phyloP scores from a whole-genome alignment of 164 flowering plant species.

The Annona squamosa region DNA sequence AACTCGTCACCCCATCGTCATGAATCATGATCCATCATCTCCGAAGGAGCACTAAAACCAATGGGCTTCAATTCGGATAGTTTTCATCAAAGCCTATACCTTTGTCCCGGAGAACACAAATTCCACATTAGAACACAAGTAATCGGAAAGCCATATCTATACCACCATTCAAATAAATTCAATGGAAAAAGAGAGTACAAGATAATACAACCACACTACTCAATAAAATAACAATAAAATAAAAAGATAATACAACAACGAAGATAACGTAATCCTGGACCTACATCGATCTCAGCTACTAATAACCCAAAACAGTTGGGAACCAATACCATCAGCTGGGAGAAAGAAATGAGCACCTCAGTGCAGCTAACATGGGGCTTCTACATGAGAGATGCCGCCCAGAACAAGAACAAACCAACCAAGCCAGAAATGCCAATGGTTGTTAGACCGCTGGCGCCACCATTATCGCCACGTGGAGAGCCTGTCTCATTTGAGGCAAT shows the following conservation, averaged over 20 bases:
- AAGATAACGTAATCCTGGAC: not conserved
- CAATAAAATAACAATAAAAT: no score
- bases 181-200: not conserved
- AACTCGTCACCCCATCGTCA: no score
- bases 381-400: constrained; percentile 13
- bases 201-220: no score
- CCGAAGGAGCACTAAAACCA: no score
- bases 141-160: no score
- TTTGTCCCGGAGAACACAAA: no score
- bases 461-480: constrained; percentile 5
- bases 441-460: constrained; percentile 16
- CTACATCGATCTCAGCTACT: not conserved
- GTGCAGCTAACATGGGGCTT: not conserved
- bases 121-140: not conserved
- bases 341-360: no score
- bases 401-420: constrained; percentile 21
- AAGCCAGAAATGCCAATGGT: constrained; percentile 19
- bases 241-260: no score
- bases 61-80: no score
- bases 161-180: not conserved
- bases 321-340: no score
- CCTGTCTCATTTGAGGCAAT: not conserved
- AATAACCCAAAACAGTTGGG: not conserved
- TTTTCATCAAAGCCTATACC: no score
- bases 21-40: no score